These are phyloP conservation scores for Petasospora fabianii DNA, from an alignment of 1,139 yeast genomes.

Conservation along the genomic window DNA sequence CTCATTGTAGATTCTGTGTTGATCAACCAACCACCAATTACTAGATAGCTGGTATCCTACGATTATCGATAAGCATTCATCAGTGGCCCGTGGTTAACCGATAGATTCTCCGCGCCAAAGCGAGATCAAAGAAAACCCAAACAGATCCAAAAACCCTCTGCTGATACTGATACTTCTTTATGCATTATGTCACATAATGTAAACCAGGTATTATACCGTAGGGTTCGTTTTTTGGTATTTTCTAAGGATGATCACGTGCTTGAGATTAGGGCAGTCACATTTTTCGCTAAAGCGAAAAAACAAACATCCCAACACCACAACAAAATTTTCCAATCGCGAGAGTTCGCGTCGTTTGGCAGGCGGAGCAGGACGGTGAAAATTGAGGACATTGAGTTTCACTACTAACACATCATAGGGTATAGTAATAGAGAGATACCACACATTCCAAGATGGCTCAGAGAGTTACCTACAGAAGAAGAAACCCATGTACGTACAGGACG, in stretches of 20 bases:
- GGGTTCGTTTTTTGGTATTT: too few species aligned
- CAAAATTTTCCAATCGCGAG: conserved; percentile 7
- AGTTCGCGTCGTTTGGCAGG: conserved; percentile 4
- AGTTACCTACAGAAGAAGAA: conserved; percentile 80
- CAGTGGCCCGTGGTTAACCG: not conserved
- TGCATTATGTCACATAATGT: too few species aligned
- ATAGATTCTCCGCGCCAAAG: not conserved
- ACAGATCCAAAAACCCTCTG: too few species aligned
- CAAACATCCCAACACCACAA: conserved; percentile 20
- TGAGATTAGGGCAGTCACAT: conserved; percentile 11
- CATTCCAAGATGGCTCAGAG: conserved; percentile 66
- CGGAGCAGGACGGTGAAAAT: conserved; percentile 21
- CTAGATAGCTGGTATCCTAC: not conserved
- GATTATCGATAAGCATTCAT: not conserved
- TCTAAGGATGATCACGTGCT: conserved; percentile 21
- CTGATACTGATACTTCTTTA: too few species aligned
- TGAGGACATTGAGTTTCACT: conserved; percentile 4
- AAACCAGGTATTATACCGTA: too few species aligned
- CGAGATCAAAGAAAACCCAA: too few species aligned
- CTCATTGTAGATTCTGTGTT: not conserved
- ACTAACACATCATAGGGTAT: conserved; percentile 3
- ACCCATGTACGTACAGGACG: conserved; percentile 41
- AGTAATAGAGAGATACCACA: conserved; percentile 56
- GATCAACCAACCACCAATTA: not conserved
- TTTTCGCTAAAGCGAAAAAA: not conserved